Base-by-base conservation (phyloP, 352 stramenopile species). In the Elongisporangium undulatum region DNA sequence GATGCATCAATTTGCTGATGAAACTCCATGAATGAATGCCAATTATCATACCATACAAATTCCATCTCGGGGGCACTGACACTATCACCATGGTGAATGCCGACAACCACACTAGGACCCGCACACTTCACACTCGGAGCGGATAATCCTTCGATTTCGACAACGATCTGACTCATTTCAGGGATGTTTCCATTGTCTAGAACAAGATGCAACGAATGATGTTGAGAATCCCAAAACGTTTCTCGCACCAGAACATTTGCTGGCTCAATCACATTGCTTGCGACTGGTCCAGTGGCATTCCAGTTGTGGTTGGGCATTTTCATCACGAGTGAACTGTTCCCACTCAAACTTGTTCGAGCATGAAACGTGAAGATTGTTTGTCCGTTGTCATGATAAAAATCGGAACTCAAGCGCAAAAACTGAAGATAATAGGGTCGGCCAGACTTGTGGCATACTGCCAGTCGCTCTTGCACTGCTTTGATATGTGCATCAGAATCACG, bases 351-450 rank as follows among this genome's bases (percentile, higher is more conserved):
- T 15, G 64, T 74, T n/a, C 75, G 60, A 0, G 72, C 61, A 22
- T 56, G 61, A 20, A 85, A 66, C 0, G 64, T 79, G 45, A 87
- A 65, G 17, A 72, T 73, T 4, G 75, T 85, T 6, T 64, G 70
- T 0, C 65, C 72, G 0, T 71, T 68, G 8, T 83, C 65, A 49
- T 85, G 68, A 49, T 79, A 75, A 55, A 82, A 85, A 55, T 79
- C 74, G 20, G 77, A 78, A n/a, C 76, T 80, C 12, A 87, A 51
- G 1, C 75, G 66, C 39, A 87, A 58, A 58, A 87, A 87, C 62
- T 85, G 64, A 6, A 87, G 63, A n/a, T 69, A 66, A 55, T 85
- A 87, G 41, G 62, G 67, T 10, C 59, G 53, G 1, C 66, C 62
- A 0, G 71, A 78, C 34, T 74, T 74, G 13, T 75, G 63, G 23